Evolutionary conservation across 805 yeast species (phyloP).

Genomic region (Saturnispora serradocipensis): DNA sequence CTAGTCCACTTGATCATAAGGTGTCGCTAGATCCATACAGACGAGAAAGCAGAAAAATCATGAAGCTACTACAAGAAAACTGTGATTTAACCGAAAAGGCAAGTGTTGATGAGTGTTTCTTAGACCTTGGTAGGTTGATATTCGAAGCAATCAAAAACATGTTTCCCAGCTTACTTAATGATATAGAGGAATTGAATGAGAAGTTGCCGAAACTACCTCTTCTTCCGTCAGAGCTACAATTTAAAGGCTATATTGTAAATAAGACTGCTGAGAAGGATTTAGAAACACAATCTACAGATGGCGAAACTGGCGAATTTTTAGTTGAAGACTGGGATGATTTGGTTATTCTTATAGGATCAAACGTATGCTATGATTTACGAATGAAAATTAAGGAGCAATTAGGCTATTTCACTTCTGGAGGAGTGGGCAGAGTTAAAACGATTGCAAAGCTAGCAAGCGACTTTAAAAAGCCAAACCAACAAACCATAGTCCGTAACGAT

Average conservation of each 20-base stretch:
- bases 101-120: conserved; percentile 86
- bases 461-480: conserved; percentile 74
- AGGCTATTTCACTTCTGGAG: conserved; percentile 86
- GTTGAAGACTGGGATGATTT: conserved; percentile 76
- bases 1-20: conserved; percentile 58
- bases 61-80: conserved; percentile 48
- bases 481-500: conserved; percentile 56
- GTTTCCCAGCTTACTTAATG: conserved; percentile 38
- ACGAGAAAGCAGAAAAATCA: conserved; percentile 73
- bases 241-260: conserved; percentile 24
- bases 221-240: conserved; percentile 17
- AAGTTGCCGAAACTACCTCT: conserved; percentile 39
- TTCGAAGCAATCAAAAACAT: conserved; percentile 32
- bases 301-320: neutral
- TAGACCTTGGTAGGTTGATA: conserved; percentile 71
- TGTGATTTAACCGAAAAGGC: conserved; percentile 83
- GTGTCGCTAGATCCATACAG: conserved; percentile 89
- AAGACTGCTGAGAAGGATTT: conserved; percentile 15
- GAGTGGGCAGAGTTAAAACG: conserved; percentile 66
- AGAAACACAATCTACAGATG: conserved; percentile 10
- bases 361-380: conserved; percentile 47
- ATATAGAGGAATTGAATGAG: conserved; percentile 12
- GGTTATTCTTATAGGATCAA: conserved; percentile 56
- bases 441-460: conserved; percentile 86
- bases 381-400: conserved; percentile 40